Percentiles rank a stretch among this genome's conserved stretches.
These are phyloP conservation scores for Fistulinella prunicolor DNA, from an alignment of 768 basidiomycete genomes.

Conservation along the genomic window DNA sequence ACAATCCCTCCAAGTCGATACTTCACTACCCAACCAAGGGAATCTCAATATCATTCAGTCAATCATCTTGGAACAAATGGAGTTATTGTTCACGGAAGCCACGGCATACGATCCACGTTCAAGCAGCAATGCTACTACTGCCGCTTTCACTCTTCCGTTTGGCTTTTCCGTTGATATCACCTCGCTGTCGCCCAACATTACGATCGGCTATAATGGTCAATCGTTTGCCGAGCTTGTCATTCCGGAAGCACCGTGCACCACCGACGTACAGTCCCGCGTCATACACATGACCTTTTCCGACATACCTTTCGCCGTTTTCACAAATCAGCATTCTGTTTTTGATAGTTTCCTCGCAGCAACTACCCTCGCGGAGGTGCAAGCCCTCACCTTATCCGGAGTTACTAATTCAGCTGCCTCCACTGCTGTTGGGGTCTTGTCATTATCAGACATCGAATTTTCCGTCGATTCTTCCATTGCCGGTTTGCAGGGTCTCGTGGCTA, in stretches of 20 bases:
- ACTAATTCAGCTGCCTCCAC: slow-evolving; percentile 59
- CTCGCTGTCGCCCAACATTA: slow-evolving; percentile 57
- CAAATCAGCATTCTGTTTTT: slow-evolving; percentile 49
- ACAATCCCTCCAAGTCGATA: slow-evolving; percentile 54
- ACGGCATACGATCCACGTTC: slow-evolving; percentile 57
- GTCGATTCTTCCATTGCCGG: slow-evolving; percentile 59
- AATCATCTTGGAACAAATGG: slow-evolving; percentile 56
- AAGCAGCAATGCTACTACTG: slow-evolving; percentile 59
- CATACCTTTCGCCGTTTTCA: slow-evolving; percentile 57
- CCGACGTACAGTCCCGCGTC: slow-evolving; percentile 60
- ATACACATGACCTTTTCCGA: slow-evolving; percentile 58
- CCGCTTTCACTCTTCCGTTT: slow-evolving; percentile 66
- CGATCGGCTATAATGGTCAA: slow-evolving; percentile 47
- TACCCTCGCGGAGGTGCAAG: slow-evolving; percentile 45
- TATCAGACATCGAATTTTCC: slow-evolving; percentile 56
- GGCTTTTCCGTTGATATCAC: slow-evolving; percentile 67
- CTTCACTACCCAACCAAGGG: slow-evolving; percentile 63
- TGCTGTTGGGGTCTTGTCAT: slow-evolving; percentile 59
- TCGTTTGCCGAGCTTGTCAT: slow-evolving; percentile 60
- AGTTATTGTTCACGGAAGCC: slow-evolving; percentile 54
- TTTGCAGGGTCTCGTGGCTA: slow-evolving; percentile 59
- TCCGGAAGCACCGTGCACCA: slow-evolving; percentile 53
- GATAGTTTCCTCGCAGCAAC: slow-evolving; percentile 61
- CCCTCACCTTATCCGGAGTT: slow-evolving; percentile 50
- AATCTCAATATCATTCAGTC: slow-evolving; percentile 60